Percentiles rank a stretch among this genome's conserved stretches.
Evolutionary conservation across 805 yeast species (phyloP).

Genomic region (Spathaspora gorwiae): DNA sequence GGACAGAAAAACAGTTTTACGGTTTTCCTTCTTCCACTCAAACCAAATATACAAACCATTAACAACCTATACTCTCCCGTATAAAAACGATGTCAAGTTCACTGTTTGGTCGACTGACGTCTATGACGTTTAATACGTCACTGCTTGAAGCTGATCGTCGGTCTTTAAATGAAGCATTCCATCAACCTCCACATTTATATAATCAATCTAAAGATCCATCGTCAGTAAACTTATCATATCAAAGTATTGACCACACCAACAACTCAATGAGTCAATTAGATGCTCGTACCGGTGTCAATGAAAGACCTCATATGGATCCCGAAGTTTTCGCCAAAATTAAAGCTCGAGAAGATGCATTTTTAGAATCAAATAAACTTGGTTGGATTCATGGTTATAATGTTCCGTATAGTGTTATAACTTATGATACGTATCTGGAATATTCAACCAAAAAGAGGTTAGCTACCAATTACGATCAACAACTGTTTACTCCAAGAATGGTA

Average conservation of each 20-base stretch:
- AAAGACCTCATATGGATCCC: background rate
- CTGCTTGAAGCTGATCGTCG: background rate
- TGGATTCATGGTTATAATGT: slow-evolving; percentile 28
- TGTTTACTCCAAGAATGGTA: slow-evolving; percentile 19
- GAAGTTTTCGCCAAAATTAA: background rate
- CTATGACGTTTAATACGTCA: slow-evolving; percentile 1
- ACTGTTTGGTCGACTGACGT: background rate
- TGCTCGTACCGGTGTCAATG: too few relatives aligned
- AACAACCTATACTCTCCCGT: too few relatives aligned
- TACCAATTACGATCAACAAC: slow-evolving; percentile 11
- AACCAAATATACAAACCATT: too few relatives aligned
- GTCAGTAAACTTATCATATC: background rate
- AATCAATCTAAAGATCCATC: background rate
- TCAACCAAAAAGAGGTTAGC: slow-evolving; percentile 10
- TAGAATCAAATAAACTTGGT: slow-evolving; percentile 3
- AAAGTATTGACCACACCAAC: background rate
- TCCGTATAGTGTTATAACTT: slow-evolving; percentile 25
- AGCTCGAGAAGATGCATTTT: slow-evolving; percentile 3
- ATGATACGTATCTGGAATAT: slow-evolving; percentile 10
- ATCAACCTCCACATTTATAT: background rate
- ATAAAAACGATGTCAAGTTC: background rate
- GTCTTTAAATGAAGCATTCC: background rate
- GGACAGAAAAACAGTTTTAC: too few relatives aligned
- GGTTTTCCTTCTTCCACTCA: too few relatives aligned
- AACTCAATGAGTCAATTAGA: background rate